Conservation (phyloP, 2,329 filamentous ascomycete genomes). For the Aspergillus quadricinctus region DNA sequence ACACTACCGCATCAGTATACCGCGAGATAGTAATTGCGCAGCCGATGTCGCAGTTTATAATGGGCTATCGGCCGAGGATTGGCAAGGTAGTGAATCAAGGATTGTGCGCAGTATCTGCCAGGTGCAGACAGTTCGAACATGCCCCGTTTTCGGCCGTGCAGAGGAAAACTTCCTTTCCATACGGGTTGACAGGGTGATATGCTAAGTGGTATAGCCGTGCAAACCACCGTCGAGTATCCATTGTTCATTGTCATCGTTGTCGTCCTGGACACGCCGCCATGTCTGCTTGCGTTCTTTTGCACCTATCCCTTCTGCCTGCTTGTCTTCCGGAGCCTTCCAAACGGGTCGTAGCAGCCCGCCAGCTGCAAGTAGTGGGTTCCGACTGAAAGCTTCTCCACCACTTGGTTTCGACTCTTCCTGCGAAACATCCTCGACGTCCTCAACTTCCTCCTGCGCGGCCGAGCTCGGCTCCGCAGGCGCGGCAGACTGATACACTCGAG, state of each 20-base stretch:
- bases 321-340: constrained; percentile 37
- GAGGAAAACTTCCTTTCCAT: not conserved
- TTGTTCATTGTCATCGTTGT: constrained; percentile 45
- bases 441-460: constrained; percentile 14
- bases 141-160: too few relatives aligned
- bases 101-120: not conserved
- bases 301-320: constrained; percentile 17
- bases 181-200: not conserved
- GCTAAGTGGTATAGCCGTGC: constrained; percentile 27
- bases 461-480: constrained; percentile 22
- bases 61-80: not conserved
- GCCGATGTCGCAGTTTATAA: not conserved
- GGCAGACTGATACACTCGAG: constrained; percentile 47
- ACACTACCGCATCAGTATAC: not conserved
- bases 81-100: not conserved
- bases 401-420: constrained; percentile 15
- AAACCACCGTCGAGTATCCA: constrained; percentile 45
- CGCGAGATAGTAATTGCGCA: not conserved
- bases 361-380: constrained; percentile 41
- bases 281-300: constrained; percentile 36
- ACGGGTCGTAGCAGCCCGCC: constrained; percentile 43
- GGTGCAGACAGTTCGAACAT: not conserved
- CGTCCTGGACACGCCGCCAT: constrained; percentile 46
- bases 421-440: constrained; percentile 15
- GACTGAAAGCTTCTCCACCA: constrained; percentile 36